A percentile compares a stretch with the other conserved stretches of the same genome.
These are phyloP conservation scores for Fusarium bactridioides DNA, from an alignment of 2,329 filamentous ascomycete species.

Conservation along the genomic window DNA sequence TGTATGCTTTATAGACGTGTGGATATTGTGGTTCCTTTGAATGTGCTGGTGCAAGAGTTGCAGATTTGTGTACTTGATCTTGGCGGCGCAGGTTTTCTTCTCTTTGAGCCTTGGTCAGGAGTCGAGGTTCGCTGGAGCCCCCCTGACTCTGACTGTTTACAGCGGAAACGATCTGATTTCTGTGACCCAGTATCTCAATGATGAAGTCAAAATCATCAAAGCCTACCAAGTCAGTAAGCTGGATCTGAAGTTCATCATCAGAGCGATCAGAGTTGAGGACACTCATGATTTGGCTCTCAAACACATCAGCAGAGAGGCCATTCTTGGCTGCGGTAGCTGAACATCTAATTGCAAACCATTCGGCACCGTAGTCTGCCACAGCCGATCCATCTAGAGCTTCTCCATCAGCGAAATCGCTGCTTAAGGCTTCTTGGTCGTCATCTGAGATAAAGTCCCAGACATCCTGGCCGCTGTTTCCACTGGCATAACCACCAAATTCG, in stretches of 20 bases:
- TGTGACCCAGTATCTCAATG: constrained; percentile 84
- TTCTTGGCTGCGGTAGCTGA: constrained; percentile 70
- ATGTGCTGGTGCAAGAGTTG: constrained; percentile 73
- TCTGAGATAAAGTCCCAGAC: constrained; percentile 94
- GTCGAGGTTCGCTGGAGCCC: constrained; percentile 53
- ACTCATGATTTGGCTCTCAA: constrained; percentile 80
- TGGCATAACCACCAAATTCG: constrained; percentile 64
- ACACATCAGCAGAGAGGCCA: constrained; percentile 72
- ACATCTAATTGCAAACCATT: constrained; percentile 79
- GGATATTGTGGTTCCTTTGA: constrained; percentile 82
- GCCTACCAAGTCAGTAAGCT: constrained; percentile 87
- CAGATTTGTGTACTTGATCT: constrained; percentile 85
- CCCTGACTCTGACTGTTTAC: constrained; percentile 46
- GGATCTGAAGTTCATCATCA: constrained; percentile 90
- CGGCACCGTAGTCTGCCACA: constrained; percentile 57
- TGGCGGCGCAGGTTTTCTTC: constrained; percentile 78
- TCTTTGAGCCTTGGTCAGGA: constrained; percentile 80
- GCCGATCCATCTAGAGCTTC: constrained; percentile 42
- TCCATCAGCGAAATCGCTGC: constrained; percentile 68
- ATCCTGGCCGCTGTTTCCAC: constrained; percentile 74
- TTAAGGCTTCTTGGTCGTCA: constrained; percentile 70
- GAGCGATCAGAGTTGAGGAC: constrained; percentile 72
- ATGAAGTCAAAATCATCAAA: constrained; percentile 95
- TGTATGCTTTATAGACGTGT: constrained; percentile 87
- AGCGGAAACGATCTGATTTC: constrained; percentile 69